Percentiles rank a stretch among this genome's conserved stretches.
Conservation (phyloP, 768 basidiomycete species). For the Leccinellum rugosiceps region DNA sequence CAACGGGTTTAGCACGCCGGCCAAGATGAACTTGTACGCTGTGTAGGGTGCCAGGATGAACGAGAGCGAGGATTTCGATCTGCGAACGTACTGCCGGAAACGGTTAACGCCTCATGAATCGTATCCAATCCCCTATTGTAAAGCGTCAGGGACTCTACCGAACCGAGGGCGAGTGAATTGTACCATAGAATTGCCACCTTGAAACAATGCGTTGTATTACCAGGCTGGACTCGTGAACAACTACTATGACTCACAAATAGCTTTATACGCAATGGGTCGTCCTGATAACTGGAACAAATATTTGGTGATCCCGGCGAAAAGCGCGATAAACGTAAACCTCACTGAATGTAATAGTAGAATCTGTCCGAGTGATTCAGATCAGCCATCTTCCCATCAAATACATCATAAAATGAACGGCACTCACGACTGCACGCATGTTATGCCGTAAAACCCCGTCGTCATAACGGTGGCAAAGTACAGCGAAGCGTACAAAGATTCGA, state of each 20-base stretch:
- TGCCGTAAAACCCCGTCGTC: not conserved
- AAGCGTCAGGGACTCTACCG: not conserved
- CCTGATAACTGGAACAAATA: constrained; percentile 1
- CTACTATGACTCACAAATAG: constrained; percentile 8
- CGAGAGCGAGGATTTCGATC: not conserved
- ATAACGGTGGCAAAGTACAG: not conserved
- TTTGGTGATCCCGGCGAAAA: not conserved
- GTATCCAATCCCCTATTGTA: constrained; percentile 8
- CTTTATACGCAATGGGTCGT: constrained; percentile 4
- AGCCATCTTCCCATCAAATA: not conserved
- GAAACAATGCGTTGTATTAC: not conserved
- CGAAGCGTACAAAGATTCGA: not conserved
- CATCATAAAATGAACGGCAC: not conserved
- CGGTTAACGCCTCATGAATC: constrained; percentile 9
- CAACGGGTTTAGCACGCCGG: not conserved
- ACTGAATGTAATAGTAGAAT: constrained; percentile 5
- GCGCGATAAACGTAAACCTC: not conserved
- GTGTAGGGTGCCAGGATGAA: not conserved
- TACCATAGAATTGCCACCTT: constrained; percentile 16
- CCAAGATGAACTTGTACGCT: constrained; percentile 10
- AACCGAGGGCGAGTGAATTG: not conserved
- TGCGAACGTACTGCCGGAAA: constrained; percentile 9
- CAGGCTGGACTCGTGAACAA: not conserved
- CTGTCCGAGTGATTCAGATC: not conserved
- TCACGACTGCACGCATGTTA: not conserved